Evolutionary conservation across 176 grass and related monocot genomes (phyloP).

Genomic region (Juncus inflexus): DNA sequence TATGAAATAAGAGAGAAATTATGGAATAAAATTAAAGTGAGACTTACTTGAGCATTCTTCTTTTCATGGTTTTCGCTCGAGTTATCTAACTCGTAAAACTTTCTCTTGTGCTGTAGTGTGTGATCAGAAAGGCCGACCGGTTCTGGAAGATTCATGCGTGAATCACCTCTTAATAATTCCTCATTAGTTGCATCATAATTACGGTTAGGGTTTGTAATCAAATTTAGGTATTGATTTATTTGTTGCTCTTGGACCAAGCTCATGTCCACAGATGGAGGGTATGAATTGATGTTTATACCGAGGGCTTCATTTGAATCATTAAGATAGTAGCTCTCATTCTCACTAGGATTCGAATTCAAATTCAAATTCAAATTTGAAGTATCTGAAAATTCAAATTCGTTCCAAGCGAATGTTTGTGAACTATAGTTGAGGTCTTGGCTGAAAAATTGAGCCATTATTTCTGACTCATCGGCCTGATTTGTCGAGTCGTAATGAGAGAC

Average conservation of each 20-base stretch:
- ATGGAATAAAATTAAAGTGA: neutral
- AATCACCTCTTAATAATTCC: conserved; percentile 26
- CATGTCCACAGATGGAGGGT: conserved; percentile 32
- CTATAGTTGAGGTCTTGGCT: conserved; percentile 31
- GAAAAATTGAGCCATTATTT: conserved; percentile 51
- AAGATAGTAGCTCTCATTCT: conserved; percentile 37
- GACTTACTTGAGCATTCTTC: conserved; percentile 23
- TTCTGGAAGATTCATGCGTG: conserved; percentile 27
- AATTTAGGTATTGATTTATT: conserved; percentile 34
- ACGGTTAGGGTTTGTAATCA: conserved; percentile 27
- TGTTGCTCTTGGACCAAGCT: conserved; percentile 42
- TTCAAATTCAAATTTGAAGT: conserved; percentile 32
- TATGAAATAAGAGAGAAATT: neutral
- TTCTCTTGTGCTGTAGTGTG: conserved; percentile 35
- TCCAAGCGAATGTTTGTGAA: conserved; percentile 38
- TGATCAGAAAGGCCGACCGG: conserved; percentile 21
- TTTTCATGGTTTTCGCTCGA: conserved; percentile 8
- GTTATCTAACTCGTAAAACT: conserved; percentile 26
- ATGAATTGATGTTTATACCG: conserved; percentile 26
- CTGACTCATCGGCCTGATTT: conserved; percentile 37
- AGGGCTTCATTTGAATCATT: conserved; percentile 34
- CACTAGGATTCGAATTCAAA: conserved; percentile 23
- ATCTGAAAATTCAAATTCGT: conserved; percentile 28
- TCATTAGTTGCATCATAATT: conserved; percentile 31
- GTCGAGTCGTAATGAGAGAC: conserved; percentile 26